Conservation (phyloP, 495 filamentous ascomycete genomes). For the Chaetomidium leptoderma region DNA sequence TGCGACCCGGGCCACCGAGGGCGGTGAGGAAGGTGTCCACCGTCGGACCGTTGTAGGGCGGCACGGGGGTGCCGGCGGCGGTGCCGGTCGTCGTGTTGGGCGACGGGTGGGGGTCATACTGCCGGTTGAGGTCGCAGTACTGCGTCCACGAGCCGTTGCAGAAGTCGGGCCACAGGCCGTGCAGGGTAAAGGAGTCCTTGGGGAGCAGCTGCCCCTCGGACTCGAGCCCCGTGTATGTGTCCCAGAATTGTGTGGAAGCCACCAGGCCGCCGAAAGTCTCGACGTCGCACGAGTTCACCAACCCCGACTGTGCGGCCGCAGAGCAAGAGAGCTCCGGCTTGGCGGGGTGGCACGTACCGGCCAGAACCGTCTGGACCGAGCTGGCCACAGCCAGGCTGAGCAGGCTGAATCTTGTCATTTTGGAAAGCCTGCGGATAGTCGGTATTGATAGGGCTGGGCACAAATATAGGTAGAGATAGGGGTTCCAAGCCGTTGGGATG, state of each 20-base stretch:
- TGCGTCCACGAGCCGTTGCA: slow-evolving; percentile 49
- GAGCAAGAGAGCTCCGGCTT: slow-evolving; percentile 46
- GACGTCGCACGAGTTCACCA: slow-evolving; percentile 48
- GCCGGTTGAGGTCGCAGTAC: slow-evolving; percentile 51
- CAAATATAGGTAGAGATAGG: too few relatives aligned
- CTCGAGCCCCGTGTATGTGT: slow-evolving; percentile 50
- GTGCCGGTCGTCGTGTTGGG: slow-evolving; percentile 50
- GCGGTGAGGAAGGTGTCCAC: slow-evolving; percentile 44
- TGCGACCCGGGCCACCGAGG: slow-evolving; percentile 40
- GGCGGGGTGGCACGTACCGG: neutral
- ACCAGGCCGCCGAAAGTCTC: slow-evolving; percentile 52
- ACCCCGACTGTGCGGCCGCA: slow-evolving; percentile 31
- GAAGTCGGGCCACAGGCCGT: slow-evolving; percentile 53
- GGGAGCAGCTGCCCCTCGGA: slow-evolving; percentile 45
- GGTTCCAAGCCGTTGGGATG: neutral
- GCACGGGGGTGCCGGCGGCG: slow-evolving; percentile 40
- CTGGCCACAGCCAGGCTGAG: neutral
- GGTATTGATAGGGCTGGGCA: neutral
- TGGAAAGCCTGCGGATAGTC: neutral
- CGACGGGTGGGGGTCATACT: slow-evolving; percentile 49
- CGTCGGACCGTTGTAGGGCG: slow-evolving; percentile 41
- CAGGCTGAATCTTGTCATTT: neutral
- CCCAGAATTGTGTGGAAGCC: slow-evolving; percentile 51
- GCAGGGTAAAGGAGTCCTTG: slow-evolving; percentile 43
- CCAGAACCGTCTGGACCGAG: neutral